Evolutionary conservation across 345 rosid species (phyloP).

Genomic region (Xanthoceras sorbifolium): DNA sequence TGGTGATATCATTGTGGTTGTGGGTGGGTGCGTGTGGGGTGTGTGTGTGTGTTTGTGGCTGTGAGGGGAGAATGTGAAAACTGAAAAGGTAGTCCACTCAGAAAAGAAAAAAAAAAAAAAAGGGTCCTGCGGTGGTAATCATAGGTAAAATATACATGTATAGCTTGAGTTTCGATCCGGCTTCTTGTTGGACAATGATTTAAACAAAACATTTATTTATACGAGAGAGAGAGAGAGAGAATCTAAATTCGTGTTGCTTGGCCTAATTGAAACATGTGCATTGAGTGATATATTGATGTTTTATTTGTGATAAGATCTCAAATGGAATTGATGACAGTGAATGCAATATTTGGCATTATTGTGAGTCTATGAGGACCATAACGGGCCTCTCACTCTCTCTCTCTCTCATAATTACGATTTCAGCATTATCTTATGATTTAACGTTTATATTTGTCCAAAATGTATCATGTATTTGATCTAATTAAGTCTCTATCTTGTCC

Average conservation of each 20-base stretch:
- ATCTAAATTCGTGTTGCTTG: background rate
- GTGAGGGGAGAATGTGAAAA: too few relatives aligned
- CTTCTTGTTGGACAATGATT: too few relatives aligned
- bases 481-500: too few relatives aligned
- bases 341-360: constrained; percentile 2
- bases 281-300: constrained; percentile 16
- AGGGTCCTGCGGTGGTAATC: too few relatives aligned
- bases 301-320: background rate
- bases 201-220: too few relatives aligned
- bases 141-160: too few relatives aligned
- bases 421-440: too few relatives aligned
- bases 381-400: background rate
- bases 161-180: too few relatives aligned
- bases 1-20: constrained; percentile 4
- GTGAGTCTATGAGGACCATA: background rate
- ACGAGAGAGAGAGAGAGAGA: too few relatives aligned
- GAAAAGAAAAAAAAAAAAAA: background rate
- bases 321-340: constrained; percentile 7
- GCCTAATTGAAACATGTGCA: constrained; percentile 13
- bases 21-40: background rate
- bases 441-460: too few relatives aligned
- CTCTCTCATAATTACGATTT: background rate
- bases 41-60: background rate
- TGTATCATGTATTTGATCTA: too few relatives aligned
- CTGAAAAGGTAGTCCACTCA: background rate